phyloP scores from a whole-genome alignment of 2,329 filamentous ascomycete genomes.

The Fulvia fulva region DNA sequence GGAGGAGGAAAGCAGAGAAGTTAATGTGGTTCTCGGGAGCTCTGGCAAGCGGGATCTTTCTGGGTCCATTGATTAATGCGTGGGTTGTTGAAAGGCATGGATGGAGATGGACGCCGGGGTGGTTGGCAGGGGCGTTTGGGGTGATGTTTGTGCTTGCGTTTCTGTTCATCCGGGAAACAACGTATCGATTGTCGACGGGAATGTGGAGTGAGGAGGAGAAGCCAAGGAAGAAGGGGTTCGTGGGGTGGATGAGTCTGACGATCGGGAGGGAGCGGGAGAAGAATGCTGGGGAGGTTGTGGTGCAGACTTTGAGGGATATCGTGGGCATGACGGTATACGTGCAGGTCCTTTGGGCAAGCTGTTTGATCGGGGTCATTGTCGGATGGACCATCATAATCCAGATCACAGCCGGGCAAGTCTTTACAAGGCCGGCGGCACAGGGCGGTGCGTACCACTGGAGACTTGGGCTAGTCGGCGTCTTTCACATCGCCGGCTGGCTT shows the following conservation, averaged over 20 bases:
- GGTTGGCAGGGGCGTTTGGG: slow-evolving; percentile 28
- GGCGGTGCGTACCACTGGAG: slow-evolving; percentile 18
- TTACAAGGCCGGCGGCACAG: slow-evolving; percentile 8
- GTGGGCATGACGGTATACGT: slow-evolving; percentile 24
- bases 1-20: slow-evolving; percentile 34
- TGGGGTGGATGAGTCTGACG: neutral
- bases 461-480: slow-evolving; percentile 21
- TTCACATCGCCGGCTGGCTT: slow-evolving; percentile 25
- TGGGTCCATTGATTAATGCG: slow-evolving; percentile 36
- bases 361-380: slow-evolving; percentile 25
- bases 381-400: slow-evolving; percentile 29
- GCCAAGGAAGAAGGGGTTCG: neutral
- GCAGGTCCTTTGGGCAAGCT: slow-evolving; percentile 23
- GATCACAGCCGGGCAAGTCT: slow-evolving; percentile 21
- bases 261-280: neutral
- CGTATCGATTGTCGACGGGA: slow-evolving; percentile 6
- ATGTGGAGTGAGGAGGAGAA: neutral
- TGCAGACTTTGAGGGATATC: slow-evolving; percentile 22
- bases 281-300: slow-evolving; percentile 4
- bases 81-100: slow-evolving; percentile 25
- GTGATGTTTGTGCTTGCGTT: slow-evolving; percentile 23
- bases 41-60: slow-evolving; percentile 35
- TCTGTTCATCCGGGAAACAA: slow-evolving; percentile 28
- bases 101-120: slow-evolving; percentile 29
- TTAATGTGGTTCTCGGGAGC: slow-evolving; percentile 40